Conservation (phyloP, 148 eudicot species). For the Bassia scoparia region DNA sequence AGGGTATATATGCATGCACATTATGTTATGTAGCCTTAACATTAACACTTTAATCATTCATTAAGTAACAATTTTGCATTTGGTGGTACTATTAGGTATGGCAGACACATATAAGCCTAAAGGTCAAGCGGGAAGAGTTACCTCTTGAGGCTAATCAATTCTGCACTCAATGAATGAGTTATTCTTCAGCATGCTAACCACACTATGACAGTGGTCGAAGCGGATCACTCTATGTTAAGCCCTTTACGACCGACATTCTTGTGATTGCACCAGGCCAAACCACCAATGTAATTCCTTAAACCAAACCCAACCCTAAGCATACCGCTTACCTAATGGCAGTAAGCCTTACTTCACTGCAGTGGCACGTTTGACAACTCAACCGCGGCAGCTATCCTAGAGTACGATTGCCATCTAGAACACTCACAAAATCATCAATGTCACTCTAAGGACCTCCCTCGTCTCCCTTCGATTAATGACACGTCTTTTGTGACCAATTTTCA, state of each 20-base stretch:
- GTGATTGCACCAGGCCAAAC: conserved; percentile 33
- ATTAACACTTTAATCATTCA: neutral
- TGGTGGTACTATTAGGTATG: conserved; percentile 11
- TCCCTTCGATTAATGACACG: conserved; percentile 30
- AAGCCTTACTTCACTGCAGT: conserved; percentile 21
- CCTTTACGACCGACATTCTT: conserved; percentile 23
- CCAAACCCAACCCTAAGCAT: conserved; percentile 16
- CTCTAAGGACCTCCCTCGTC: conserved; percentile 9
- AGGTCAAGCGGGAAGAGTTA: conserved; percentile 59
- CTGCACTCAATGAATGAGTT: conserved; percentile 37
- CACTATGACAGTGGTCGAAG: conserved; percentile 27
- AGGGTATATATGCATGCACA: conserved; percentile 14
- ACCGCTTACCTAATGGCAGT: conserved; percentile 23
- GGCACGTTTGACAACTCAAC: conserved; percentile 31
- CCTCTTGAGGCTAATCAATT: conserved; percentile 30
- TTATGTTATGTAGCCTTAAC: neutral
- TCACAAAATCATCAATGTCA: neutral
- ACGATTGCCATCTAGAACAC: conserved; percentile 7
- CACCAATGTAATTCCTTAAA: conserved; percentile 22
- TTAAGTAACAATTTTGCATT: too few relatives aligned
- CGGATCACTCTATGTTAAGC: conserved; percentile 26
- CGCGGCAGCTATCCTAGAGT: conserved; percentile 18
- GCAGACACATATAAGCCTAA: conserved; percentile 54
- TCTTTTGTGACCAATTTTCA: conserved; percentile 20
- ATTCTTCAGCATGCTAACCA: conserved; percentile 33